Percentiles rank a stretch among this genome's conserved stretches.
Evolutionary conservation across 2,329 filamentous ascomycete species (phyloP).

Genomic region (Sporothrix mexicana): DNA sequence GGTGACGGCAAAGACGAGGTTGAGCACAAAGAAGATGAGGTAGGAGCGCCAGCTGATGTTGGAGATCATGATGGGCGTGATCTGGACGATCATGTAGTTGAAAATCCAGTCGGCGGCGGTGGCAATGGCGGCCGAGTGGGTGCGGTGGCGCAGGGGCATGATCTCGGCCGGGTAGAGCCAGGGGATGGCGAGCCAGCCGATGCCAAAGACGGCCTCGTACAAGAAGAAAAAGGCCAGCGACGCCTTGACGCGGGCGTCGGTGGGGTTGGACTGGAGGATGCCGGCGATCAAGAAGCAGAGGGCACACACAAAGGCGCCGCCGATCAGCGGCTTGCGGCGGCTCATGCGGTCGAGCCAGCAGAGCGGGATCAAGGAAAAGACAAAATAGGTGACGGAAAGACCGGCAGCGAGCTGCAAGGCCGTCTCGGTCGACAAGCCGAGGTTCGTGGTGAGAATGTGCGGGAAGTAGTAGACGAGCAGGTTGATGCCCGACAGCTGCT

Average conservation of each 20-base stretch:
- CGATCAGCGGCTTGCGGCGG: constrained; percentile 41
- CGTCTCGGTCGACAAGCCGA: constrained; percentile 36
- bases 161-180: constrained; percentile 67
- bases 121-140: constrained; percentile 62
- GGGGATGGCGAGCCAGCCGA: constrained; percentile 60
- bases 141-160: constrained; percentile 57
- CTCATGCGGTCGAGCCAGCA: constrained; percentile 39
- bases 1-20: constrained; percentile 57
- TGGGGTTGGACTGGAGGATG: not conserved
- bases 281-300: constrained; percentile 7
- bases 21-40: constrained; percentile 60
- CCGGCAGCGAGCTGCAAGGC: constrained; percentile 36
- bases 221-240: constrained; percentile 53
- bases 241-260: constrained; percentile 47
- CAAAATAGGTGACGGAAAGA: constrained; percentile 14
- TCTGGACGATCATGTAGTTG: constrained; percentile 66
- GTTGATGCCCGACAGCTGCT: constrained; percentile 49
- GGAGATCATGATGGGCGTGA: constrained; percentile 63
- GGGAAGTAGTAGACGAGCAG: constrained; percentile 38
- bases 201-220: constrained; percentile 59
- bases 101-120: constrained; percentile 48
- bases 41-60: constrained; percentile 60
- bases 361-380: constrained; percentile 35
- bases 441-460: constrained; percentile 36
- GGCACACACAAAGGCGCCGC: constrained; percentile 51